Evolutionary conservation across 1,284 basidiomycete species (phyloP).

Genomic region (Puccinia horiana): DNA sequence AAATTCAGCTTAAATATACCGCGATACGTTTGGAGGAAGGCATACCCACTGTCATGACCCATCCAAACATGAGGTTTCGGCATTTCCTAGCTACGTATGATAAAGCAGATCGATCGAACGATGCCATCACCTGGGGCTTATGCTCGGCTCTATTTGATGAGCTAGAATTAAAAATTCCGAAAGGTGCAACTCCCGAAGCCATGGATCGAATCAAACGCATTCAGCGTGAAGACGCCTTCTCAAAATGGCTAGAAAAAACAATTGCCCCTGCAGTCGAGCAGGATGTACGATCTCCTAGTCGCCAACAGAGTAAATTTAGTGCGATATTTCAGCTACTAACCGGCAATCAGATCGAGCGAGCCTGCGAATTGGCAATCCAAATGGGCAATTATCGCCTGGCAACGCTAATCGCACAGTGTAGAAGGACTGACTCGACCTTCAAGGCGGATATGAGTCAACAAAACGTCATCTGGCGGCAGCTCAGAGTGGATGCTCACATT

Average conservation of each 20-base stretch:
- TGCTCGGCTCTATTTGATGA: conserved; percentile 89
- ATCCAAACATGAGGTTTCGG: conserved; percentile 70
- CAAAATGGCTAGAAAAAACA: conserved; percentile 78
- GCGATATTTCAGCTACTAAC: conserved; percentile 76
- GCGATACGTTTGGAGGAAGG: conserved; percentile 65
- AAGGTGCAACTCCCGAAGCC: conserved; percentile 65
- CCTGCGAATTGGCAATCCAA: conserved; percentile 74
- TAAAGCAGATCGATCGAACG: conserved; percentile 71
- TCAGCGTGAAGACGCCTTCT: conserved; percentile 77
- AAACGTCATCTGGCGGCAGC: conserved; percentile 78
- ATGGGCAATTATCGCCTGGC: conserved; percentile 81
- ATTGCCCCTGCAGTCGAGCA: conserved; percentile 74
- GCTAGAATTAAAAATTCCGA: conserved; percentile 68
- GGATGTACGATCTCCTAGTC: conserved; percentile 64
- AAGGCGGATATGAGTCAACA: conserved; percentile 75
- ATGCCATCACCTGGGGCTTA: conserved; percentile 80
- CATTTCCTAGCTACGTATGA: conserved; percentile 76
- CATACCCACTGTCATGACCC: conserved; percentile 67
- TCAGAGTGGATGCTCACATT: conserved; percentile 74
- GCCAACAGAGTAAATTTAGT: conserved; percentile 58
- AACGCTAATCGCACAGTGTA: conserved; percentile 85
- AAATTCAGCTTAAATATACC: conserved; percentile 76
- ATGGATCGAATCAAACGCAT: conserved; percentile 67
- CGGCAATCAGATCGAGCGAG: conserved; percentile 82
- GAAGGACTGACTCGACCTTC: conserved; percentile 72